phyloP scores from a whole-genome alignment of 2,329 filamentous ascomycete genomes.

The Alternaria triticina region DNA sequence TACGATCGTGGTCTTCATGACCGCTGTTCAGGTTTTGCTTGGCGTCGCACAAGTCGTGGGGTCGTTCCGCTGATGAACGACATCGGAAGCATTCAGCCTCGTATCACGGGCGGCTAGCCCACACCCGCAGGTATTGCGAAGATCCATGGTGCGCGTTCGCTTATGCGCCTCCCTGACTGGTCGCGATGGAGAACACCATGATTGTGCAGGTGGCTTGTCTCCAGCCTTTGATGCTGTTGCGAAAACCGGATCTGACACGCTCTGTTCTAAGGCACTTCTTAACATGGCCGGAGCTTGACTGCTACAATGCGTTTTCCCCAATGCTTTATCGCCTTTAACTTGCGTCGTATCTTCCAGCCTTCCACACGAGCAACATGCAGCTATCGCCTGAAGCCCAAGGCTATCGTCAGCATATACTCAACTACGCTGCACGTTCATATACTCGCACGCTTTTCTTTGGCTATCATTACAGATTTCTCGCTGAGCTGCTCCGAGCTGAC shows the following conservation, averaged over 20 bases:
- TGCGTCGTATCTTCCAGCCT: neutral
- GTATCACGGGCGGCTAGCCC: neutral
- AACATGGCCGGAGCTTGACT: neutral
- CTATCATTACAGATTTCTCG: conserved; percentile 9
- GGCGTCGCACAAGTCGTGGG: conserved; percentile 26
- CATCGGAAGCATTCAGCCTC: neutral
- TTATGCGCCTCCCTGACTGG: conserved; percentile 1
- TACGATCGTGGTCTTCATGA: conserved; percentile 25
- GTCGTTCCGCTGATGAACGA: conserved; percentile 15
- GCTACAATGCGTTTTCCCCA: neutral
- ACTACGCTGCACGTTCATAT: conserved; percentile 10
- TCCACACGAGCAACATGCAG: neutral
- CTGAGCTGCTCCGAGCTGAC: neutral
- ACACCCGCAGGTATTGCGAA: neutral
- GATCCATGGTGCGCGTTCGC: neutral
- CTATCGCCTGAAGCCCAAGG: neutral
- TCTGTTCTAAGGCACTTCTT: neutral
- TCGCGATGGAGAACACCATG: neutral
- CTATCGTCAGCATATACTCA: conserved; percentile 2
- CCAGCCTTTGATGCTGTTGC: neutral
- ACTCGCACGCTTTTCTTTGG: conserved; percentile 13
- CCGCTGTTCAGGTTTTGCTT: conserved; percentile 23
- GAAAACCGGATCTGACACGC: neutral
- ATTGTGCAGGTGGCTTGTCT: neutral
- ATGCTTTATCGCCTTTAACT: neutral